A percentile compares a stretch with the other conserved stretches of the same genome.
These are phyloP conservation scores for Pichia exigua DNA, from an alignment of 805 yeast species.

Conservation along the genomic window DNA sequence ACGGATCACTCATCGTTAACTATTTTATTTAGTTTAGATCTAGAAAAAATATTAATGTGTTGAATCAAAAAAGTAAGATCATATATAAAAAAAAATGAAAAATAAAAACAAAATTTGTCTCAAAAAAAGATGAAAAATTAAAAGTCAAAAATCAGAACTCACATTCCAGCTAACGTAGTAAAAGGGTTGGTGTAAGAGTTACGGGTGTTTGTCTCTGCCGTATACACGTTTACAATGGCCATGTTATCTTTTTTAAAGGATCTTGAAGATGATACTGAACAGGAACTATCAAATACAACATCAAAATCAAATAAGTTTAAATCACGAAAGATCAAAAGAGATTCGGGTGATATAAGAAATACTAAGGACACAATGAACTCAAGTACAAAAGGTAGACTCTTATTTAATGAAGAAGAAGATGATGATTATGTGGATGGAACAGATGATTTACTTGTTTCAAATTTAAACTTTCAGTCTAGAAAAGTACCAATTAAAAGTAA, in stretches of 20 bases:
- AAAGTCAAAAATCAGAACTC: not conserved
- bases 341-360: not conserved
- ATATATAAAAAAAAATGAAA: not conserved
- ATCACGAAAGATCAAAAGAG: not conserved
- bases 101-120: not conserved
- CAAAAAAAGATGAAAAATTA: not conserved
- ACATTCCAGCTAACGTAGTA: not conserved
- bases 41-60: too few relatives aligned
- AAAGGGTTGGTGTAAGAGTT: not conserved
- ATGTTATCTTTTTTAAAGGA: not conserved
- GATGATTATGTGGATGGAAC: not conserved
- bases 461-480: not conserved
- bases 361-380: not conserved
- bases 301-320: not conserved
- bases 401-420: not conserved
- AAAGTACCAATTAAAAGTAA: not conserved
- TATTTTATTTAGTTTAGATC: not conserved
- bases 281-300: not conserved
- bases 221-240: not conserved
- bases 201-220: not conserved
- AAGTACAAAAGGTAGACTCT: not conserved
- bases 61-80: not conserved
- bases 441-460: not conserved
- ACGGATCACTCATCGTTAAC: constrained; percentile 8
- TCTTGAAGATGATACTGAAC: not conserved